Conservation (phyloP, 2,329 filamentous ascomycete species). For the Fusarium aywerte region DNA sequence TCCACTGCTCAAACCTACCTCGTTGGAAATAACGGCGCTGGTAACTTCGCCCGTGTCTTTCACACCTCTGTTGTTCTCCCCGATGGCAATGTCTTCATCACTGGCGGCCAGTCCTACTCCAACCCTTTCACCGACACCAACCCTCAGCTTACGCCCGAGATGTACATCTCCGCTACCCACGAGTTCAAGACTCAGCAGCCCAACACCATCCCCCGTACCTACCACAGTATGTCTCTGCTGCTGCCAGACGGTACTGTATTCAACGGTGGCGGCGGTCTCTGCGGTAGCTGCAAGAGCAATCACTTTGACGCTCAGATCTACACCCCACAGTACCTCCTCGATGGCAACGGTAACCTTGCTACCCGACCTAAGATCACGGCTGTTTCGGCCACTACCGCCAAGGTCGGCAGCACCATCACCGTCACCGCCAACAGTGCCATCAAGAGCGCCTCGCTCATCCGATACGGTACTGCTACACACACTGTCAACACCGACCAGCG, state of each 20-base stretch:
- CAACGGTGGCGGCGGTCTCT: constrained; percentile 29
- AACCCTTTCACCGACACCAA: constrained; percentile 30
- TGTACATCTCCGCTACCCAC: constrained; percentile 22
- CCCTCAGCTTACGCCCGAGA: constrained; percentile 25
- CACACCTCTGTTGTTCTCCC: constrained; percentile 61
- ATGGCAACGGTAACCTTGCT: constrained; percentile 27
- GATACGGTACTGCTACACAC: constrained; percentile 38
- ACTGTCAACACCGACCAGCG: constrained; percentile 40
- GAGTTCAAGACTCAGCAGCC: constrained; percentile 22
- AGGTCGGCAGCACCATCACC: constrained; percentile 27
- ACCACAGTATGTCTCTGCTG: constrained; percentile 34
- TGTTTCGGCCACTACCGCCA: constrained; percentile 21
- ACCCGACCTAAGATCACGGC: constrained; percentile 26
- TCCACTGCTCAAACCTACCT: constrained; percentile 9
- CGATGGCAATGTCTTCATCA: constrained; percentile 60
- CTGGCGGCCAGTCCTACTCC: constrained; percentile 52
- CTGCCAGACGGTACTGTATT: constrained; percentile 35
- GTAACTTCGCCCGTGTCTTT: constrained; percentile 52
- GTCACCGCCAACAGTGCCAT: constrained; percentile 21
- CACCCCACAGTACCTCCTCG: constrained; percentile 31
- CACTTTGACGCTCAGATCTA: constrained; percentile 41
- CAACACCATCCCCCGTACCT: constrained; percentile 27
- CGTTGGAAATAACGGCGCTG: constrained; percentile 19
- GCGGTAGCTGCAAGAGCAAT: constrained; percentile 28
- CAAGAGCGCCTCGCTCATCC: constrained; percentile 29